Base-by-base conservation (phyloP, 345 rosid genomes). In the Carallia pectinifolia region DNA sequence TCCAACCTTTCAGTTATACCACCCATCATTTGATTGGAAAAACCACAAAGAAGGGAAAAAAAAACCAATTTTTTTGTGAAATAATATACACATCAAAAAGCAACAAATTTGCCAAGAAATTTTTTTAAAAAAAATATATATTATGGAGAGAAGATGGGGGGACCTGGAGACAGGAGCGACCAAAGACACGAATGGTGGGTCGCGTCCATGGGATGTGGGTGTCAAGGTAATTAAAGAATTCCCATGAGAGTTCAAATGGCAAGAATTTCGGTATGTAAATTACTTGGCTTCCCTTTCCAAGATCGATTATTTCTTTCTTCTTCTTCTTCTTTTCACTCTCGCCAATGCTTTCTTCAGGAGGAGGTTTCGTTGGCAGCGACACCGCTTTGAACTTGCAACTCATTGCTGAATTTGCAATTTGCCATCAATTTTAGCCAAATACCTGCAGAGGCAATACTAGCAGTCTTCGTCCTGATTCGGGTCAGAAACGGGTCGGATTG, bases 181-280 rank as follows among this genome's bases (percentile, higher is more conserved):
- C 91, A 23, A 85, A 91, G 74, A 94, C 88, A 12, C 82, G 85
- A 71, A 94, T 65, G 64, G 90, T 85, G 63, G 98, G 97, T 55
- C 96, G 76, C 55, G 85, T 80, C 98, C 98, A 93, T 62, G 97
- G 97, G 62, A 94, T 85, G 68, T 76, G 83, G 1, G 83, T 78
- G 87, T 91, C 75, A 38, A 93, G 88, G 77, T 83, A 89, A 81
- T 89, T 75, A 31, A 91, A 89, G 76, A 88, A 81, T 62, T 74
- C 58, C 97, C 96, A 89, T 1, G 95, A 80, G 8, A 80, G 74
- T 7, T 88, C 87, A 59, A 40, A 74, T 0, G 85, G 77, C 23
- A 94, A 33, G 68, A 88, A 87, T 62, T 83, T 82, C 33, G 84
- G 91, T 39, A 85, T 66, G 76, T 87, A 85, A 3, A 87, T 39